phyloP scores from a whole-genome alignment of 768 basidiomycete species.

The Russula brevipes region DNA sequence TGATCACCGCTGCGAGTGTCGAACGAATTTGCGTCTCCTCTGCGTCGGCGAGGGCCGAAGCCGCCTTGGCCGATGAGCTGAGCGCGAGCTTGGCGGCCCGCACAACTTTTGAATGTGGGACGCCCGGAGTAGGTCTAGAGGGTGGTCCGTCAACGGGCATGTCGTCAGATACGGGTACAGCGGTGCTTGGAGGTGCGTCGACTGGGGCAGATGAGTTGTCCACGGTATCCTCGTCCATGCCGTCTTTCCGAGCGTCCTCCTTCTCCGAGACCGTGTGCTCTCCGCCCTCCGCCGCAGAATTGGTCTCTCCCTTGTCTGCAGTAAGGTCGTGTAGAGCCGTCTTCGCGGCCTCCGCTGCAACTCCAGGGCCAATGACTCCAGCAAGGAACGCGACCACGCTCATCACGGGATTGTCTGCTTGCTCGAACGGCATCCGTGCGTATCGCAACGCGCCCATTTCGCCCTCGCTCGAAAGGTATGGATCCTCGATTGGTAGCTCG shows the following conservation, averaged over 20 bases:
- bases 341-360: conserved; percentile 92
- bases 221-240: conserved; percentile 26
- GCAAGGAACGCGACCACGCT: conserved; percentile 97
- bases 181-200: conserved; percentile 23
- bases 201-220: conserved; percentile 16
- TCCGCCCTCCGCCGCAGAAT: conserved; percentile 29
- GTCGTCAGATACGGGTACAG: conserved; percentile 30
- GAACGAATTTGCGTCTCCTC: conserved; percentile 79
- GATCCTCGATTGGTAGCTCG: conserved; percentile 93
- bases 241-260: conserved; percentile 37
- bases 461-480: conserved; percentile 74
- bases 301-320: conserved; percentile 40
- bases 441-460: conserved; percentile 72
- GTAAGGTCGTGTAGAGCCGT: conserved; percentile 79
- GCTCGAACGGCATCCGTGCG: conserved; percentile 82
- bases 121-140: conserved; percentile 37
- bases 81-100: conserved; percentile 86
- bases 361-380: conserved; percentile 82
- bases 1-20: conserved; percentile 78
- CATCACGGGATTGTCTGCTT: conserved; percentile 97
- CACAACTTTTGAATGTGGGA: conserved; percentile 69
- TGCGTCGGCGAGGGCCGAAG: conserved; percentile 68
- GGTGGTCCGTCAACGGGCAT: conserved; percentile 46
- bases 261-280: conserved; percentile 32
- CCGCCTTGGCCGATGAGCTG: conserved; percentile 82